phyloP scores from a whole-genome alignment of 164 flowering plant genomes.

The Amborella trichopoda region DNA sequence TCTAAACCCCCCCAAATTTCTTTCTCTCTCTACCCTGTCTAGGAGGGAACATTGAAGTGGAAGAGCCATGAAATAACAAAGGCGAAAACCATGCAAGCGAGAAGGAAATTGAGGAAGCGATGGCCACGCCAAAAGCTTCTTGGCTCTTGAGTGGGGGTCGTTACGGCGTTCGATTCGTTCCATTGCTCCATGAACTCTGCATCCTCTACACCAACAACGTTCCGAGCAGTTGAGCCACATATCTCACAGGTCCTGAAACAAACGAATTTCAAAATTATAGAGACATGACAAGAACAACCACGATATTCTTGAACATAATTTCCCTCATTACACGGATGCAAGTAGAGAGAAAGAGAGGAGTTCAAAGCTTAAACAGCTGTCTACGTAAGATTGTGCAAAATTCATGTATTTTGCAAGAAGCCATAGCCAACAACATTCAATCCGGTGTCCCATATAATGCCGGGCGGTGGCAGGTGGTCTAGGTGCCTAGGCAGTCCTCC shows the following conservation, averaged over 20 bases:
- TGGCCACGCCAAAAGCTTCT: constrained; percentile 73
- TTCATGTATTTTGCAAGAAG: no score
- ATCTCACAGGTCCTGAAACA: constrained; percentile 84
- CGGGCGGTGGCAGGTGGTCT: no score
- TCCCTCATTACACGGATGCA: not conserved
- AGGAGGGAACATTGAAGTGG: constrained; percentile 78
- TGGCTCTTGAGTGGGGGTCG: constrained; percentile 22
- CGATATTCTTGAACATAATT: not conserved
- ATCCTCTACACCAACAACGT: constrained; percentile 46
- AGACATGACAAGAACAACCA: not conserved
- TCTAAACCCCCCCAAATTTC: no score
- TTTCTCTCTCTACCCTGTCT: no score
- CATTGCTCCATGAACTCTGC: constrained; percentile 36
- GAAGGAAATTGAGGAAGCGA: constrained; percentile 67
- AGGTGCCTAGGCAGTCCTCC: no score
- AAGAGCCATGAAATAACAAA: constrained; percentile 94
- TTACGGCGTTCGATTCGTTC: constrained; percentile 20
- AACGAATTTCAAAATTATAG: no score
- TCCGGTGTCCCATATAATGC: no score
- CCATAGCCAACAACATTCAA: no score
- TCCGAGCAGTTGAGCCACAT: constrained; percentile 60
- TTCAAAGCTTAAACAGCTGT: no score
- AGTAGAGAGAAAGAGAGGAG: no score
- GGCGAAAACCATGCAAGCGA: constrained; percentile 88
- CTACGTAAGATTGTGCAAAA: no score